Base-by-base conservation (phyloP, 2,329 filamentous ascomycete genomes). In the Mycosphaerelloides madeirae region DNA sequence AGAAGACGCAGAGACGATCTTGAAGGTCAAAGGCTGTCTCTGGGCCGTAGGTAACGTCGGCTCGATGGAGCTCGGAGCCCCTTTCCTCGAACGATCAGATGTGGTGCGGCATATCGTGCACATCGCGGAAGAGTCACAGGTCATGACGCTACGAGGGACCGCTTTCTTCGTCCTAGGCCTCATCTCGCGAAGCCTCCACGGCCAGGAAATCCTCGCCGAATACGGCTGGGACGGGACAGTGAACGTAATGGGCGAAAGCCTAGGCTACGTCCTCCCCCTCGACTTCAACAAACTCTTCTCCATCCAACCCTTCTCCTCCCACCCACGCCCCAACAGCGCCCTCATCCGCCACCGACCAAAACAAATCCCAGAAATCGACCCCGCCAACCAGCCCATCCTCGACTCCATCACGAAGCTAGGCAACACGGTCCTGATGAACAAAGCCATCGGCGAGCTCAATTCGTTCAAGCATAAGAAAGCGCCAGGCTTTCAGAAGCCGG, bases 11-110 rank as follows among this genome's bases (percentile, higher is more conserved):
- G 93, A 98, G 65, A 78, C 84, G 18, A 82, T 97, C 34, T 81
- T 88, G 46, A 97, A 96, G 64, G 88, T 97, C 53, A 98, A 98
- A 66, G 93, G 90, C 6, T 96, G 89, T 63, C 74, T 98, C 37
- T 98, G 93, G 93, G 93, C 93, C 0, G 89, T 98, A 1, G 93
- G 93, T 18, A 98, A 98, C 57, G 91, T 98, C 29, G 93, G 93
- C 0, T 96, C 90, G 0, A 97, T 98, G 90, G 91, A 97, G 59
- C 80, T 96, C 1, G 93, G 93, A 1, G 91, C 91, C 1, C 89
- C 89, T 0, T 98, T 98, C 64, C 75, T 98, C 3, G 93, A 96
- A 66, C 83, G 85, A 44, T 87, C 82, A 29, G 87, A 96, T 54
- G 88, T 97, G 29, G 88, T 97, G 14, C 80, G 84, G 59, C 80